phyloP scores from a whole-genome alignment of 1,284 basidiomycete genomes.

The Ganoderma leucocontextum region DNA sequence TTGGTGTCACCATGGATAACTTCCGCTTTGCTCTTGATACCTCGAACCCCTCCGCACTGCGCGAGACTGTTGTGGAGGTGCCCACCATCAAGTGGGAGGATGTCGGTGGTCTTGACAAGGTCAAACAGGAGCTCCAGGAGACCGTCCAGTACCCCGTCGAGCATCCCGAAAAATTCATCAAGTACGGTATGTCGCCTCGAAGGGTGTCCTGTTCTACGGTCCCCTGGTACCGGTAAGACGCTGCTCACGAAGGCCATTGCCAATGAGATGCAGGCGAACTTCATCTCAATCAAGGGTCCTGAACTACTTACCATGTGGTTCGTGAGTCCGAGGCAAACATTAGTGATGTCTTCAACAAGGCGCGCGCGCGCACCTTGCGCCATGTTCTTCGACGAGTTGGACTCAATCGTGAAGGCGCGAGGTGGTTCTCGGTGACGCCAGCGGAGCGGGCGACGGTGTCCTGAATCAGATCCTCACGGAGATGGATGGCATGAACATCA shows the following conservation, averaged over 20 bases:
- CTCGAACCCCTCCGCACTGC: too few species aligned
- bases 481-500: slow-evolving; percentile 99
- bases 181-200: slow-evolving; percentile 99
- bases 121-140: too few species aligned
- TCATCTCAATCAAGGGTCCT: slow-evolving; percentile 96
- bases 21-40: too few species aligned
- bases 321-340: slow-evolving; percentile 99
- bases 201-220: slow-evolving; percentile 98
- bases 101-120: too few species aligned
- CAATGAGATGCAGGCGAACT: slow-evolving; percentile 99
- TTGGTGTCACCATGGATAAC: too few species aligned
- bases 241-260: slow-evolving; percentile 97
- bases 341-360: slow-evolving; percentile 99
- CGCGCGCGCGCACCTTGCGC: slow-evolving; percentile 98
- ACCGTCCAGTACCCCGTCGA: too few species aligned
- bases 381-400: slow-evolving; percentile 99
- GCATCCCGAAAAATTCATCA: slow-evolving; percentile 99
- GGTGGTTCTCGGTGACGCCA: slow-evolving; percentile 88
- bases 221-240: slow-evolving; percentile 98
- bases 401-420: slow-evolving; percentile 98
- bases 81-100: too few species aligned
- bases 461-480: slow-evolving; percentile 98
- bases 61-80: too few species aligned
- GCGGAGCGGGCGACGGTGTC: slow-evolving; percentile 97
- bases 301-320: slow-evolving; percentile 99